phyloP scores from a whole-genome alignment of 208 protist species.

The Acanthamoeba healyi region DNA sequence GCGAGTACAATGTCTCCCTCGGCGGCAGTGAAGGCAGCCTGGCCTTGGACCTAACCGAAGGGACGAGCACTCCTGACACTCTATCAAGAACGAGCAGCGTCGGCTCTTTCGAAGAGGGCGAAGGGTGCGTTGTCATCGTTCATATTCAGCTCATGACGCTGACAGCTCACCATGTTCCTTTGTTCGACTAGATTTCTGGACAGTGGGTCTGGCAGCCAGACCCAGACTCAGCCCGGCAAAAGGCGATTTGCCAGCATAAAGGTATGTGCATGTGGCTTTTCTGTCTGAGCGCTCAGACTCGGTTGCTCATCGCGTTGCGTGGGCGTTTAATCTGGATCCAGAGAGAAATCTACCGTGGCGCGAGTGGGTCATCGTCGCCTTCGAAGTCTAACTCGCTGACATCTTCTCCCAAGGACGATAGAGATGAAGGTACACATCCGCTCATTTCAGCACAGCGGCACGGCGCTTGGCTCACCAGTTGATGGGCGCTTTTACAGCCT shows the following conservation, averaged over 20 bases:
- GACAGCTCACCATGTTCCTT: neutral
- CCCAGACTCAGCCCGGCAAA: neutral
- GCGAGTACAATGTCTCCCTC: neutral
- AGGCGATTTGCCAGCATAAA: slow-evolving; percentile 25
- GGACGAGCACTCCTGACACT: neutral
- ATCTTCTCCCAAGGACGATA: neutral
- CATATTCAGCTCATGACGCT: neutral
- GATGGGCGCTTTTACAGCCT: neutral
- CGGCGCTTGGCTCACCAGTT: neutral
- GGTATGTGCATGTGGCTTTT: neutral
- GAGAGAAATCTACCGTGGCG: neutral
- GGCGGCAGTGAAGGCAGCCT: neutral
- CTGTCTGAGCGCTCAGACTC: no score
- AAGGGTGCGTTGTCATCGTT: neutral
- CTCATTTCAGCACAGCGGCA: no score
- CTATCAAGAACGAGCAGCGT: neutral
- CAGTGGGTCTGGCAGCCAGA: neutral
- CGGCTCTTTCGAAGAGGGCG: neutral
- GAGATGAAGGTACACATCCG: neutral
- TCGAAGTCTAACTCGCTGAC: neutral
- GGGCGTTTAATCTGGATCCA: neutral
- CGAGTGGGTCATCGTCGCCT: neutral
- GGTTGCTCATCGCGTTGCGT: no score
- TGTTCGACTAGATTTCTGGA: neutral
- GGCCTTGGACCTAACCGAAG: neutral